Base-by-base conservation (phyloP, 1,284 basidiomycete genomes). In the Schizophyllum amplum region DNA sequence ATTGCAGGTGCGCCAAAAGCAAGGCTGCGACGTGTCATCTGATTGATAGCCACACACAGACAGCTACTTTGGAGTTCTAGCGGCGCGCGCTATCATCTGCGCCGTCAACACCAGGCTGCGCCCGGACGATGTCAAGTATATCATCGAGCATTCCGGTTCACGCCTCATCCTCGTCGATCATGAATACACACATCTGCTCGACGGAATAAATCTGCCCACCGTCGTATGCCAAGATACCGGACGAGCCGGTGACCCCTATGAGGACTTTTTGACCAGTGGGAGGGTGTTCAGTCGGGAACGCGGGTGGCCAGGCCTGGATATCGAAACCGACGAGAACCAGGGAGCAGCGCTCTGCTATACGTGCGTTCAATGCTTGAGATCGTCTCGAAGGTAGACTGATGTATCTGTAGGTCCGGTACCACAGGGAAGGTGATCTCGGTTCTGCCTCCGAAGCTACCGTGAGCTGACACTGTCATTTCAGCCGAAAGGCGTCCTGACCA, bases 71-170 rank as follows among this genome's bases (percentile, higher is more conserved):
- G 92, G 82, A 26, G 77, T 90, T 7, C 74, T 93, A 47, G 92
- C 90, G 26, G 89, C 88, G 4, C 82, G 87, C 50, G 90, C 83
- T 1, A 75, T 94, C 53, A 65, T 89, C 20, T 86, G 86, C 23
- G 81, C 89, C 0, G 85, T 94, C 65, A 95, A 95, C 69, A 92
- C 81, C 9, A 86, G 92, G 17, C 80, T 94, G 21, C 91, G 84
- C 15, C 79, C 79, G 7, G 72, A 75, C 4, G 92, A 94, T 67
- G 83, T 94, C 15, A 76, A 78, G 24, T 94, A 93, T 67, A 93
- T 95, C 57, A 75, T 94, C 27, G 79, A 87, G 25, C 90, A 95
- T 69, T 90, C 88, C 62, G 86, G 79, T 46, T 71, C 87, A 33
- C 83, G 77, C 60, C 73, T 94, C 54, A 79, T 94, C 55, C 76